Conservation (phyloP, 2,329 filamentous ascomycete genomes). For the Tolypocladium paradoxum region DNA sequence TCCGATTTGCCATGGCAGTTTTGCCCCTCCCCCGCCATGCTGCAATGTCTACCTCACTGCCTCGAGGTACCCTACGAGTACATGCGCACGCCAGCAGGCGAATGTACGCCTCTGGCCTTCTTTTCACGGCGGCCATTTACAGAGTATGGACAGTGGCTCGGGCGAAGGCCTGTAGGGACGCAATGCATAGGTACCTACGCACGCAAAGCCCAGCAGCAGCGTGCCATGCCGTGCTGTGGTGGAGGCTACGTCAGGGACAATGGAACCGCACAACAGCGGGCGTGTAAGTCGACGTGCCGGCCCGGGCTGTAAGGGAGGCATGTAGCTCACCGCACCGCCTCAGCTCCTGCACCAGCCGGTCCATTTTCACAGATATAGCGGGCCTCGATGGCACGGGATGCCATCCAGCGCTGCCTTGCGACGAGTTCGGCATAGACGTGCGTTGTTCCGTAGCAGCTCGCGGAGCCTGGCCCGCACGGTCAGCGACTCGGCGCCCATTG, state of each 20-base stretch:
- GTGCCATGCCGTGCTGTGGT: neutral
- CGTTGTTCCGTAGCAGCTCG: neutral
- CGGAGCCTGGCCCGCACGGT: neutral
- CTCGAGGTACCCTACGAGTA: no score
- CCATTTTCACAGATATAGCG: neutral
- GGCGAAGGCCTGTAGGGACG: neutral
- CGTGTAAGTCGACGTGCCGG: neutral
- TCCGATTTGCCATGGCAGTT: no score
- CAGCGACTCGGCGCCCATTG: neutral
- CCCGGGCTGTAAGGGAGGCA: no score
- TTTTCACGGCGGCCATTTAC: neutral
- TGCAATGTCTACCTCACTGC: no score
- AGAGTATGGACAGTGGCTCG: no score
- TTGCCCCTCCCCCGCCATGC: slow-evolving; percentile 8
- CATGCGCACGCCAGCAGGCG: neutral
- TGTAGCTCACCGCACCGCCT: slow-evolving; percentile 2
- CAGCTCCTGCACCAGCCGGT: slow-evolving; percentile 1
- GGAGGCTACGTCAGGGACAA: neutral
- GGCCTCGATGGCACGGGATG: neutral
- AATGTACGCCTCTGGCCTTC: neutral
- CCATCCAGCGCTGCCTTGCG: neutral
- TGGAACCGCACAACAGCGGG: neutral
- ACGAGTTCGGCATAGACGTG: neutral
- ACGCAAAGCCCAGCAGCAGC: neutral
- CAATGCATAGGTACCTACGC: no score